Base-by-base conservation (phyloP, 192 early-diverging fungal genomes). In the Phlyctochytrium arcticum region DNA sequence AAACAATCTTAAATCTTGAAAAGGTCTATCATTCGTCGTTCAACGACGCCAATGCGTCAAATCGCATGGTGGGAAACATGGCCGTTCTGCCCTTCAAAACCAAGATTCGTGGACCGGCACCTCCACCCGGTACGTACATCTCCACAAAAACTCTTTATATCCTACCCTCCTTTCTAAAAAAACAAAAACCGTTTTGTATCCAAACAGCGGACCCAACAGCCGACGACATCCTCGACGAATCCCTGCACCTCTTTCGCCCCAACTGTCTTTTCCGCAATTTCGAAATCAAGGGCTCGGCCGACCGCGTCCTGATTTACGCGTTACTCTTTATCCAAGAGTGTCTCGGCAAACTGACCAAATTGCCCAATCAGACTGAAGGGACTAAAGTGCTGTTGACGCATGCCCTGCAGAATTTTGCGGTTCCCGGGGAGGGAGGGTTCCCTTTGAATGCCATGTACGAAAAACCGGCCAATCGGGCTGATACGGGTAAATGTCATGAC, bases 191-290 rank as follows among this genome's bases (percentile, higher is more conserved):
- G 48, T 32, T 2, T 21, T 48, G 15, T 26, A 12, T 49, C 21
- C 21, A 26, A 34, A 7, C 47, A 67, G 60, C 47, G 60, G 75
- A 71, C 50, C 68, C 68, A n/a, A 37, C 44, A 30, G 51, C 71
- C 3, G 87, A 92, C 39, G 97, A 99, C 76, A 90, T 92, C 31
- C 85, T 99, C 61, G 94, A 97, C 67, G 97, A 99, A 71, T 90
- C 97, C 33, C 67, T 99, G 47, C 88, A 85, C 62, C 72, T 98
- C 54, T 99, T 94, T 85, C 86, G 95, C 29, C 92, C 95, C 57
- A 99, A 99, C 76, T 90, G 90, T 69, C 82, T 98, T 48, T 99
- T 98, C 85, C 86, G 93, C 58, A 99, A 99, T 85, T 99, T 99
- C 87, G 95, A 99, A 69, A 93, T 99, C 73, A 93, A 97, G 70